Percentiles rank a stretch among this genome's conserved stretches.
Conservation (phyloP, 1,139 yeast genomes). For the Geotrichum cucujoidarum region DNA sequence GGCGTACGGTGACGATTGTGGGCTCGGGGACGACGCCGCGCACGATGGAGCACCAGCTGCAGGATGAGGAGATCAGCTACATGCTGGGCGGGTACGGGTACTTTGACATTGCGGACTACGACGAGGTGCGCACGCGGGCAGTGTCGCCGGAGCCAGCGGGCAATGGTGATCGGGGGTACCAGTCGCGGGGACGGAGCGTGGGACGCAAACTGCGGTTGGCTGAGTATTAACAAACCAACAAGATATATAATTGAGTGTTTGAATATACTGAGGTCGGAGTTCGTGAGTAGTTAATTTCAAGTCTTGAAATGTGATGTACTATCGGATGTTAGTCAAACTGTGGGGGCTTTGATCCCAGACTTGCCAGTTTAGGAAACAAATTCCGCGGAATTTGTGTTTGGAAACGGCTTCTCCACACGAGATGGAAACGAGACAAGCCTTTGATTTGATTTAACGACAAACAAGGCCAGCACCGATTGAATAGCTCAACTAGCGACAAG, state of each 20-base stretch:
- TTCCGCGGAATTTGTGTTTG: neutral
- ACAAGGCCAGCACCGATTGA: no score
- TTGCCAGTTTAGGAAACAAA: neutral
- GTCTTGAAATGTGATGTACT: no score
- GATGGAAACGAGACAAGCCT: no score
- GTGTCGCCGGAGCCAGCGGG: conserved; percentile 56
- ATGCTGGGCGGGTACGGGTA: conserved; percentile 78
- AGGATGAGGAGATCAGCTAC: conserved; percentile 40
- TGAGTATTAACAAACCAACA: conserved; percentile 65
- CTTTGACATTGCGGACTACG: conserved; percentile 66
- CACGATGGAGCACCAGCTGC: conserved; percentile 21
- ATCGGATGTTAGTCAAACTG: no score
- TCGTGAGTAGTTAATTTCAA: no score
- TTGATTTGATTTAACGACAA: no score
- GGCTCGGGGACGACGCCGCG: conserved; percentile 27
- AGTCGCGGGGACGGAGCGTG: conserved; percentile 42
- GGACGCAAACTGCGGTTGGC: conserved; percentile 70
- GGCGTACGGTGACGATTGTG: conserved; percentile 23
- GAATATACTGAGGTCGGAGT: no score
- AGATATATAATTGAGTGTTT: no score
- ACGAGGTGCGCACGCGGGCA: conserved; percentile 60
- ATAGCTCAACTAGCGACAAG: no score
- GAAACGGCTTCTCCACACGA: neutral
- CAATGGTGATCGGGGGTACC: conserved; percentile 22
- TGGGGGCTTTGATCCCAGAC: neutral